Evolutionary conservation across 2,329 filamentous ascomycete genomes (phyloP), one percentile per base, ranked within the genome.

Genomic region (Fusarium tanahbumbuense): DNA sequence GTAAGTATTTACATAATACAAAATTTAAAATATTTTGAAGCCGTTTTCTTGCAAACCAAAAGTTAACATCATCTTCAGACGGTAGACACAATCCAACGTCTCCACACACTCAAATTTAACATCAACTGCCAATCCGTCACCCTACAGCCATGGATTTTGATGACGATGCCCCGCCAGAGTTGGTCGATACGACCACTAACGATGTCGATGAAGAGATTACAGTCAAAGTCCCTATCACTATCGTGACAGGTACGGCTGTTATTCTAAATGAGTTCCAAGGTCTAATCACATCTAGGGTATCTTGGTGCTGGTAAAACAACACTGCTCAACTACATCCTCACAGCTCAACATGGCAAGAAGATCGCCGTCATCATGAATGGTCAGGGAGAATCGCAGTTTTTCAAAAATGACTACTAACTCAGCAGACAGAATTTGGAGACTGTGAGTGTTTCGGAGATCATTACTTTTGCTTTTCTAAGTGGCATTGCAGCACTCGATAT

Each of bases 301-400:
- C 87, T 99, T 6, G 96, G 96, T 20, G 93, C 96, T 11, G 96
- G 96, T 20, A 99, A 99, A 81, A 98, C 95, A 0, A 98, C 95
- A 0, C 82, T 98, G 30, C 84, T 99, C 62, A 98, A 99, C 79
- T 97, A 98, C 79, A 98, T 99, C 67, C 84, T 99, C 55, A 97
- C 92, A 28, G 94, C 94, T 61, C 91, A 95, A 66, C 96, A 99
- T 85, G 95, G 95, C 79, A 98, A 98, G 85, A 97, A 94, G 77
- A 96, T 99, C 79, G 96, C 96, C 13, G 96, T 99, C 16, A 98
- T 99, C 60, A 88, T 99, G 83, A 99, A 99, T 80, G 94, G 93
- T 77, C 64, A 60, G 73, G 58, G 42, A 44, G 20, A 54, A 25
- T 46, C 53, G 23, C 25, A 30, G 59, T 25, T 42, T 48, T 42